phyloP scores from a whole-genome alignment of 192 early-diverging fungal species.

The Pecoramyces ruminantium region DNA sequence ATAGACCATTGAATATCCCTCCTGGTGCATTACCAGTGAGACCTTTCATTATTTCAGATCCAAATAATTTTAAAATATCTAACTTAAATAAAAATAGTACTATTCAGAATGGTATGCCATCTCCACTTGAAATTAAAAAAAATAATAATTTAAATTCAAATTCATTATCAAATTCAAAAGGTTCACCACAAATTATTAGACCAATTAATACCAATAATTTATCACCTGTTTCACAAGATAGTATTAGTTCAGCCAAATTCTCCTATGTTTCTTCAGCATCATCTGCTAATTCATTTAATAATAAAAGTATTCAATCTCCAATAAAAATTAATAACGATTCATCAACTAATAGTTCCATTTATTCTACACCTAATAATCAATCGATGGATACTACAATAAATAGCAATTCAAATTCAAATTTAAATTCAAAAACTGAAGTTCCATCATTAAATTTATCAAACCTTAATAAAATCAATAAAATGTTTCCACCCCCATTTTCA shows the following conservation, averaged over 20 bases:
- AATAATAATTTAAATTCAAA: too few species aligned
- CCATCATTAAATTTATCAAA: not conserved
- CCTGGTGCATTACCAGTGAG: not conserved
- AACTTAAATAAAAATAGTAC: not conserved
- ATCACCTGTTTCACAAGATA: not conserved
- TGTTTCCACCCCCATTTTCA: not conserved
- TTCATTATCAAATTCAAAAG: too few species aligned
- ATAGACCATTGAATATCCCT: too few species aligned
- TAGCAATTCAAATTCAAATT: too few species aligned
- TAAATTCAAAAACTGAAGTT: not conserved
- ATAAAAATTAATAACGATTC: not conserved
- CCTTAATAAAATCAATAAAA: not conserved
- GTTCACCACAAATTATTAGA: not conserved
- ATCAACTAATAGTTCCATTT: not conserved
- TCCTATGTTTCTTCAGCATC: not conserved
- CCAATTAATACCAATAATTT: not conserved
- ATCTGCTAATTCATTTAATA: not conserved
- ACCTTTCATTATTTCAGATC: not conserved
- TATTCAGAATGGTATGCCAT: not conserved
- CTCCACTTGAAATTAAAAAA: not conserved
- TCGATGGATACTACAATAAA: too few species aligned
- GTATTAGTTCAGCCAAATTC: not conserved
- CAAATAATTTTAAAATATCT: not conserved
- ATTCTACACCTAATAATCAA: not conserved
- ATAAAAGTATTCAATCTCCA: not conserved